These are phyloP conservation scores for Davidsoniella eucalypti DNA, from an alignment of 2,329 filamentous ascomycete genomes.

Conservation along the genomic window DNA sequence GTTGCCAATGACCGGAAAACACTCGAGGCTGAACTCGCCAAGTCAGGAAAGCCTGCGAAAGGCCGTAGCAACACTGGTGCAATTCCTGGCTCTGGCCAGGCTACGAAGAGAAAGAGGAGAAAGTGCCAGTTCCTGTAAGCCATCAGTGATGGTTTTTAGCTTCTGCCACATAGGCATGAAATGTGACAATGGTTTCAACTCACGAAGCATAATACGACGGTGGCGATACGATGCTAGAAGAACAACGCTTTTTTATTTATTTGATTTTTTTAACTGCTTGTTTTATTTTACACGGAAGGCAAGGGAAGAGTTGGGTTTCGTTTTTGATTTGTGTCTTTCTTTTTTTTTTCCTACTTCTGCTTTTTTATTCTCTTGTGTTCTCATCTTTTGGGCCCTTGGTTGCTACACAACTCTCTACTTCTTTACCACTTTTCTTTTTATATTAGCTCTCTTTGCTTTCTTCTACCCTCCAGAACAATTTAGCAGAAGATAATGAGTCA, in stretches of 20 bases:
- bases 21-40: slow-evolving; percentile 31
- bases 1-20: slow-evolving; percentile 64
- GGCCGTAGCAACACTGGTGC: slow-evolving; percentile 24
- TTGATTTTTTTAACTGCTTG: slow-evolving; percentile 6
- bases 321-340: slow-evolving; percentile 13
- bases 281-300: slow-evolving; percentile 3
- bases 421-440: slow-evolving; percentile 6
- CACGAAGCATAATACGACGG: slow-evolving; percentile 2
- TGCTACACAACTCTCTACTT: slow-evolving; percentile 3
- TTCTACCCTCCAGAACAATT: too few relatives aligned
- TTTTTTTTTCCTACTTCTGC: slow-evolving; percentile 10
- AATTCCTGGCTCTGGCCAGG: slow-evolving; percentile 21
- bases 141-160: background rate
- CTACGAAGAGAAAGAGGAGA: slow-evolving; percentile 63
- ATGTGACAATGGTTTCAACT: background rate
- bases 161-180: too few relatives aligned
- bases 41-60: slow-evolving; percentile 22
- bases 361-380: background rate
- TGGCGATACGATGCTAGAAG: background rate
- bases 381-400: too few relatives aligned
- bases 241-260: slow-evolving; percentile 18
- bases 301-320: slow-evolving; percentile 15
- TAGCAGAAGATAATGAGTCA: background rate
- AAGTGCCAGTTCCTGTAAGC: slow-evolving; percentile 62
- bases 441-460: too few relatives aligned